A percentile compares a stretch with the other conserved stretches of the same genome.
These are phyloP conservation scores for Sherardia arvensis DNA, from an alignment of 257 asterid genomes.

Conservation along the genomic window DNA sequence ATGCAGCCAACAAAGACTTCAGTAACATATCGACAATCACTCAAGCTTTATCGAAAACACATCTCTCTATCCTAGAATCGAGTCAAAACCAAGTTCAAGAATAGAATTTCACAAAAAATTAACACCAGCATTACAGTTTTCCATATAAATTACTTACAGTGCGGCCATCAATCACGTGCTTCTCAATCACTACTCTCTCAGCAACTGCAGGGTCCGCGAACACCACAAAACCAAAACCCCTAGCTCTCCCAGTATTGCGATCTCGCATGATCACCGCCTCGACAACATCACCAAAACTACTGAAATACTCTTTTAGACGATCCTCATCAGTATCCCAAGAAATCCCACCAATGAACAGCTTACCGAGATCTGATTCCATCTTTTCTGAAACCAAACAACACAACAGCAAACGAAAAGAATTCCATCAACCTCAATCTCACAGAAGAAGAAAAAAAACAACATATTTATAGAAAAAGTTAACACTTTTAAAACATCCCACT, in stretches of 20 bases:
- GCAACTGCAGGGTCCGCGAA: constrained; percentile 66
- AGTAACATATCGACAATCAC: neutral
- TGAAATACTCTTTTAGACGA: constrained; percentile 61
- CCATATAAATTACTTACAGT: constrained; percentile 39
- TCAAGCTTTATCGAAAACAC: neutral
- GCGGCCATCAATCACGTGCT: constrained; percentile 71
- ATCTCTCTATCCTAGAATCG: neutral
- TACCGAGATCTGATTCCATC: constrained; percentile 79
- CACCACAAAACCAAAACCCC: constrained; percentile 81
- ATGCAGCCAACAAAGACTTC: constrained; percentile 16
- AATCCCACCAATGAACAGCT: constrained; percentile 85
- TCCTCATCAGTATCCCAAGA: constrained; percentile 95
- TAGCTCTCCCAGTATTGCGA: constrained; percentile 75
- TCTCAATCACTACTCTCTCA: constrained; percentile 70
- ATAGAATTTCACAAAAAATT: neutral
- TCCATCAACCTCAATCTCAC: constrained; percentile 6
- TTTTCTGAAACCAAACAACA: constrained; percentile 32
- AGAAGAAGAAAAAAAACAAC: neutral
- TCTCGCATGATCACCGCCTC: constrained; percentile 90
- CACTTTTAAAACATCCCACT: neutral
- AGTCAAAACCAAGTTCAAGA: neutral
- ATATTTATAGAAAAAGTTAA: neutral
- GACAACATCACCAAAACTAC: constrained; percentile 57
- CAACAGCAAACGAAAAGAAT: constrained; percentile 6
- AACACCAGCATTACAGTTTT: constrained; percentile 2